Base-by-base conservation (phyloP, 805 yeast species). In the Lachancea nothofagi region DNA sequence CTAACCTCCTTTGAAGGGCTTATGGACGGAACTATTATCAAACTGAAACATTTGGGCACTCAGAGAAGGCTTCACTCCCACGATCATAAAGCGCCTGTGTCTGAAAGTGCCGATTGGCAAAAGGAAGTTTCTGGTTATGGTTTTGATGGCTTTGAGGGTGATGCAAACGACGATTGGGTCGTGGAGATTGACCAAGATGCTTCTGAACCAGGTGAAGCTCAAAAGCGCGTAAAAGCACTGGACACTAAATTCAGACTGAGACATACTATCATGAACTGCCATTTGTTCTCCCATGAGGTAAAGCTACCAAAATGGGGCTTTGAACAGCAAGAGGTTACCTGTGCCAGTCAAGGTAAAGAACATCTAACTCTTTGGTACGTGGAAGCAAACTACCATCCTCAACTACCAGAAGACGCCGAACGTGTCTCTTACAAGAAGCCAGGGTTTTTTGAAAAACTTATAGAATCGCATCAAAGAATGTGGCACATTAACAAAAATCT, bases 301-400 rank as follows among this genome's bases (percentile, higher is more conserved):
- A 81, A 81, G 57, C 71, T 84, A 53, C 95, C 95, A 45, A 76
- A 75, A 38, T 83, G 93, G 89, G 94, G 83, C 1, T 81, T 78
- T 49, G 83, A 78, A 46, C 95, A 84, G 62, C 89, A 80, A 61
- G 95, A 84, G 66, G 94, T 84, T 39, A 77, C 89, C 3, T 74
- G 89, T 66, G 87, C 94, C 26, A 61, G 74, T 14, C 82, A 77
- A 50, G 93, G 89, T 60, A 68, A 70, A 40, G 65, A 74, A 41
- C 68, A 73, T 13, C 70, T 79, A 51, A 67, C 79, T 25, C 67
- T 75, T 47, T 84, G 90, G 90, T 79, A 81, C 61, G 66, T 84
- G 51, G 95, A 84, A 65, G 71, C 76, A 43, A 83, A 83, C 62
- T 67, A 60, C 38, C 81, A 82, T 53, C 62, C 60, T 41, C 66